Percentiles rank a stretch among this genome's conserved stretches.
Conservation (phyloP, 2,329 filamentous ascomycete species). For the Stylonectria norvegica region DNA sequence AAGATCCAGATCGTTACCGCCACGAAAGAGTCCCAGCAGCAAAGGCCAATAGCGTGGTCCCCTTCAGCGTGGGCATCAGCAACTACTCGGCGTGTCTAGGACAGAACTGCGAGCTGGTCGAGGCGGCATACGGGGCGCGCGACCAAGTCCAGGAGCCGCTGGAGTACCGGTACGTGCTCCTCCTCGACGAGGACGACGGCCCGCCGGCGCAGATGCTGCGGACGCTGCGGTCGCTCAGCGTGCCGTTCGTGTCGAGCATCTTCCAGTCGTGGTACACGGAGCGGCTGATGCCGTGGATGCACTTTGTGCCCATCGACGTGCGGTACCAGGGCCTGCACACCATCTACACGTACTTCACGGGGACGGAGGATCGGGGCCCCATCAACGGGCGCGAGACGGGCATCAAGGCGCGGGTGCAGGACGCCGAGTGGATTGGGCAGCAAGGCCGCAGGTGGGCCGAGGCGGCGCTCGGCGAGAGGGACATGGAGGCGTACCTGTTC, state of each 20-base stretch:
- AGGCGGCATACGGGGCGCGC: constrained; percentile 31
- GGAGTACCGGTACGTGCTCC: constrained; percentile 66
- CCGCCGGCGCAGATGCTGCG: constrained; percentile 58
- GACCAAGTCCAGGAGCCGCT: constrained; percentile 50
- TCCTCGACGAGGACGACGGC: constrained; percentile 68
- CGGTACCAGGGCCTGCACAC: constrained; percentile 71
- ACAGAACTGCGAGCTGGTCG: constrained; percentile 31
- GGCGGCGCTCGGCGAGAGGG: constrained; percentile 62
- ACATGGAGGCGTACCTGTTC: constrained; percentile 81
- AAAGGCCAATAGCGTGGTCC: constrained; percentile 52
- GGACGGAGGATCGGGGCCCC: constrained; percentile 43
- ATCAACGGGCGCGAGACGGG: constrained; percentile 45
- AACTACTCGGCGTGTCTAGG: constrained; percentile 55
- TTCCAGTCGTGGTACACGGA: constrained; percentile 80
- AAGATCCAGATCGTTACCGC: constrained; percentile 39
- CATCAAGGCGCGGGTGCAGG: constrained; percentile 45
- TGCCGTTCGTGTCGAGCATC: constrained; percentile 68
- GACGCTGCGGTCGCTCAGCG: constrained; percentile 61
- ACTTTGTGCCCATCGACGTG: constrained; percentile 75
- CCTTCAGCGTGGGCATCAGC: constrained; percentile 58
- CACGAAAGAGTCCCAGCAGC: constrained; percentile 54
- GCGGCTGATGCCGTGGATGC: constrained; percentile 70
- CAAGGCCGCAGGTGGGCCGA: constrained; percentile 63
- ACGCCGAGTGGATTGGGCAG: constrained; percentile 63
- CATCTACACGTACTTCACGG: constrained; percentile 71